Evolutionary conservation across 768 basidiomycete species (phyloP), one percentile per base, ranked within the genome.

Genomic region (Lactifluus volemus): DNA sequence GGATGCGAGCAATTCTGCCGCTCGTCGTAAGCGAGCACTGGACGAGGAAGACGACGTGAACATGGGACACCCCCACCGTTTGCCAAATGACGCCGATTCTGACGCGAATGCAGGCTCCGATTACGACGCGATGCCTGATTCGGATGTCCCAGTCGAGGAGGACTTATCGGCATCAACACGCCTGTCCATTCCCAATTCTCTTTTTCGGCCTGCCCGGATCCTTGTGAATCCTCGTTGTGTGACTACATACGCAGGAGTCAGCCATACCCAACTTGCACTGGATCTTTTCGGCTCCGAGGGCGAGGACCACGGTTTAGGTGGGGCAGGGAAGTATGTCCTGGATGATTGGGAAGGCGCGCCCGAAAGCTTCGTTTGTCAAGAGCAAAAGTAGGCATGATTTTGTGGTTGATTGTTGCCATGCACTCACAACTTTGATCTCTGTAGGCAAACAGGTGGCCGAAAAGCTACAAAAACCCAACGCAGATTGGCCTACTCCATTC

Each of bases 291-390:
- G 95, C 0, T 75, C 77, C 10, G 79, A 83, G 44, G 81, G 84
- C n/a, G 85, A 84, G 25, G 85, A 90, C 51, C 79, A 77, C 45
- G 72, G 75, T 47, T 70, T 75, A 45, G 76, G 72, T 17, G 76
- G 70, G 6, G 70, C 77, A 30, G 80, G 80, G 49, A 92, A 88
- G 72, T 96, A 98, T 73, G 80, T 90, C 0, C 72, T 98, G 55
- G 91, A 94, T 49, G 92, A 97, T 70, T 98, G 95, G 95, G 88
- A 92, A 57, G 90, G 92, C 30, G 92, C 97, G 5, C 97, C 97
- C 0, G 95, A 98, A 71, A 92, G 89, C 65, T 99, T 97, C 73
- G 95, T 98, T 6, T 99, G 97, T 69, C 97, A 98, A 75, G 97
- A 99, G 72, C 91, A 92, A 72, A 81, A 80, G 89, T 89, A 57